A percentile compares a stretch with the other conserved stretches of the same genome.
Evolutionary conservation across 495 filamentous ascomycete genomes (phyloP).

Genomic region (Endocarpon pusillum): DNA sequence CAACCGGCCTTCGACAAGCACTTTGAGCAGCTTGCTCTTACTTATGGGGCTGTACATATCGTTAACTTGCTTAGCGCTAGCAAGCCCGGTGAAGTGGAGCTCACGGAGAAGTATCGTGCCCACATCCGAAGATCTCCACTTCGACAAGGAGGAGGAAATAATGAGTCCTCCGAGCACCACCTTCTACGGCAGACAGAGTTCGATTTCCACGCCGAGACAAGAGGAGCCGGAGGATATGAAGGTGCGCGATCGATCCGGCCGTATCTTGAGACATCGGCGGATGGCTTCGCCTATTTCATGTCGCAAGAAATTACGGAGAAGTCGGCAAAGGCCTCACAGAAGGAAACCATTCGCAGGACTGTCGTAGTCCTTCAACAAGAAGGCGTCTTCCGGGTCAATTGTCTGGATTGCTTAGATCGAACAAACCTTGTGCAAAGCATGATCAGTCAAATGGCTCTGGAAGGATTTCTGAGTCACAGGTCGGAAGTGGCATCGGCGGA

Average conservation of each 20-base stretch:
- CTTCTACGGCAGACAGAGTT: constrained; percentile 68
- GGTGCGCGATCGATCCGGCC: constrained; percentile 62
- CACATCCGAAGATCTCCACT: constrained; percentile 57
- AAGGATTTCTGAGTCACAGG: constrained; percentile 56
- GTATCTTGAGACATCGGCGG: constrained; percentile 55
- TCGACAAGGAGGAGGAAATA: constrained; percentile 26
- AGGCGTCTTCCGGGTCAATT: constrained; percentile 90
- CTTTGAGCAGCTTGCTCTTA: constrained; percentile 62
- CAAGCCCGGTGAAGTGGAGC: constrained; percentile 65
- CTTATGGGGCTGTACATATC: constrained; percentile 79
- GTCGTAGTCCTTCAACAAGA: constrained; percentile 75
- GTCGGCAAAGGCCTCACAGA: constrained; percentile 8
- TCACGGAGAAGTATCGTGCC: constrained; percentile 59
- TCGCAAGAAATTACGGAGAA: constrained; percentile 49
- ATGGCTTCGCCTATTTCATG: constrained; percentile 80
- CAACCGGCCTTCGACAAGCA: constrained; percentile 93
- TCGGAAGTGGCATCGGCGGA: constrained; percentile 49
- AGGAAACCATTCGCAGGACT: constrained; percentile 15
- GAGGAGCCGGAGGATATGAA: constrained; percentile 73
- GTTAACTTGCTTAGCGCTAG: constrained; percentile 81
- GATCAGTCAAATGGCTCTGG: constrained; percentile 79
- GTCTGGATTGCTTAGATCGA: constrained; percentile 86
- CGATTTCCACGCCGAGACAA: constrained; percentile 90
- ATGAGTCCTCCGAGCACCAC: constrained; percentile 39
- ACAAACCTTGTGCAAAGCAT: constrained; percentile 95